Base-by-base conservation (phyloP, 164 flowering plant species). In the Vitis cinerea region DNA sequence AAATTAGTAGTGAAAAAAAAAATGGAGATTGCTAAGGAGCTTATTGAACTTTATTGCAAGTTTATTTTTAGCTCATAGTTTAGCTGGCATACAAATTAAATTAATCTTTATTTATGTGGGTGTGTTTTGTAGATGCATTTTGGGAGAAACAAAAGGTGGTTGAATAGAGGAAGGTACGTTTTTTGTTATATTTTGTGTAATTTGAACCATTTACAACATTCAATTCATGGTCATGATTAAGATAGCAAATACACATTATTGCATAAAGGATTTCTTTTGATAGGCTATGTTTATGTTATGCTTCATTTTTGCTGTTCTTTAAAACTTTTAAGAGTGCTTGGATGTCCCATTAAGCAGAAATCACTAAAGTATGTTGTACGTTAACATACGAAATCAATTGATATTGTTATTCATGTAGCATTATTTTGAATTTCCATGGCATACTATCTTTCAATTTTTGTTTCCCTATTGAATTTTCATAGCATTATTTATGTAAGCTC, bases 61-160 rank as follows among this genome's bases (percentile, higher is more conserved):
- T 48, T 10, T 12, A 47, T 44, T 68, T 68, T 48, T 68, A 59
- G 27, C 49, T 64, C 6, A 48, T 29, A 17, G 4, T 31, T 10
- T 23, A 54, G 13, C 6, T 48, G 13, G 13, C 16, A 0, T 17
- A 30, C 14, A 31, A 48, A 61, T 49, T 19, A 68, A 61, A 63
- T 52, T 73, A 52, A 58, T 61, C 29, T 13, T 54, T 44, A 19
- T 57, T 56, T 17, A 7, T 69, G 29, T 51, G 50, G 17, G 44
- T 66, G 8, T 63, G 9, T 29, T 58, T 9, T 57, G 61, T 83
- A 86, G 90, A 83, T 77, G 80, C 83, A 31, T 88, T 88, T 51
- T 88, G 93, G 93, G 74, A 71, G 72, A 88, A 85, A 67, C 79
- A 82, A 61, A 83, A 77, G 75, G 66, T 72, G 64, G 86, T 78